Conservation (phyloP, 2,329 filamentous ascomycete species). For the Xylaria sp. region DNA sequence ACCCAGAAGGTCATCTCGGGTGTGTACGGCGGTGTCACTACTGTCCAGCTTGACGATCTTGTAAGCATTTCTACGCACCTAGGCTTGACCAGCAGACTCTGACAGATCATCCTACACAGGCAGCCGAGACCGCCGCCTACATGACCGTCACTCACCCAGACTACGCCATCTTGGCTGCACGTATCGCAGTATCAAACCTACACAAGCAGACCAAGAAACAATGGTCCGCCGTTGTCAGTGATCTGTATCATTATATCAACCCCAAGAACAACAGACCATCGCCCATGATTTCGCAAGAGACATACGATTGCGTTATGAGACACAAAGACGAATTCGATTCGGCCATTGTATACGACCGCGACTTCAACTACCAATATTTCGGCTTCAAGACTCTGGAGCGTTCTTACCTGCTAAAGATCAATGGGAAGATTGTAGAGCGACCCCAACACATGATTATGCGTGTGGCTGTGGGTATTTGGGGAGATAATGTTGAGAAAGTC, state of each 20-base stretch:
- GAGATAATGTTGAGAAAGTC: constrained; percentile 91
- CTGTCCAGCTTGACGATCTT: constrained; percentile 94
- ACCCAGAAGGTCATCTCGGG: constrained; percentile 99
- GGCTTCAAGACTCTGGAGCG: constrained; percentile 99
- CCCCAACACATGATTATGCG: constrained; percentile 99
- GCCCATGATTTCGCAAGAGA: constrained; percentile 94
- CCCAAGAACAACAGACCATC: constrained; percentile 85
- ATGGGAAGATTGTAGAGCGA: constrained; percentile 95
- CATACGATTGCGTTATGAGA: constrained; percentile 92
- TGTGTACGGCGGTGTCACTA: constrained; percentile 98
- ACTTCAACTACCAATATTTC: constrained; percentile 99
- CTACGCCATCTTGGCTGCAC: constrained; percentile 97
- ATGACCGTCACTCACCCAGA: constrained; percentile 99
- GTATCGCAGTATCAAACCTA: constrained; percentile 98
- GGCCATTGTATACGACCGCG: constrained; percentile 97
- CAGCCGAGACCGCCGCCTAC: constrained; percentile 98
- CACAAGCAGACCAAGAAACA: constrained; percentile 99
- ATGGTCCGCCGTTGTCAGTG: constrained; percentile 93
- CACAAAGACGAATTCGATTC: constrained; percentile 98
- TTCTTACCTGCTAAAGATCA: constrained; percentile 94
- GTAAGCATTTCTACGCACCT: constrained; percentile 67
- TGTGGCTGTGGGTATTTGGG: constrained; percentile 96
- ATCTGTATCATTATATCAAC: constrained; percentile 96
- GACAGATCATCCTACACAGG: constrained; percentile 63
- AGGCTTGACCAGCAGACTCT: constrained; percentile 32